These are phyloP conservation scores for Asterophora lycoperdoides DNA, from an alignment of 768 basidiomycete species.

Conservation along the genomic window DNA sequence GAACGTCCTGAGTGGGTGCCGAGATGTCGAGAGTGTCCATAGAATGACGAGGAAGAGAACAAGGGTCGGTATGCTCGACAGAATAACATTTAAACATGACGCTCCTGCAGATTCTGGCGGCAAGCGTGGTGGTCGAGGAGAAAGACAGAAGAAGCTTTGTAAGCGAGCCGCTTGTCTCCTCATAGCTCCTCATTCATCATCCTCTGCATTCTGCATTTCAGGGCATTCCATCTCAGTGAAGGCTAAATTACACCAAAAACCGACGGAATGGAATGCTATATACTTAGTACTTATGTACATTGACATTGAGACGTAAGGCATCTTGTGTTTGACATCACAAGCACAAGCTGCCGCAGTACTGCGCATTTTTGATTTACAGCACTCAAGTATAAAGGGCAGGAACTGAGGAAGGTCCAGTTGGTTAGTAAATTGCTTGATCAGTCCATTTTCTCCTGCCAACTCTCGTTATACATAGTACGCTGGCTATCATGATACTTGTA, in stretches of 20 bases:
- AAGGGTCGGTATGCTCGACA: slow-evolving; percentile 9
- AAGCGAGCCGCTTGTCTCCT: slow-evolving; percentile 1
- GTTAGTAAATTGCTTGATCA: background rate
- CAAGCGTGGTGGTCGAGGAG: slow-evolving; percentile 1
- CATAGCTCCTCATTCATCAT: background rate
- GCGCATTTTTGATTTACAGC: slow-evolving; percentile 2
- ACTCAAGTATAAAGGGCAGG: background rate
- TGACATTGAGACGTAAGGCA: too few relatives aligned
- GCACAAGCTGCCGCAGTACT: slow-evolving; percentile 2
- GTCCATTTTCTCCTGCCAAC: background rate
- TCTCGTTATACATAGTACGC: background rate
- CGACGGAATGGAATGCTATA: too few relatives aligned
- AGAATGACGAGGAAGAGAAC: background rate
- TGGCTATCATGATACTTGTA: slow-evolving; percentile 6
- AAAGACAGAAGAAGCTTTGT: slow-evolving; percentile 6
- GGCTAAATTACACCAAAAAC: too few relatives aligned
- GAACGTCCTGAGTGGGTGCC: slow-evolving; percentile 9
- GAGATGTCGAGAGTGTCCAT: slow-evolving; percentile 1
- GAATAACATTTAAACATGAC: slow-evolving; percentile 19
- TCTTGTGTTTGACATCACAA: background rate
- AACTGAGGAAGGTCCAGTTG: background rate
- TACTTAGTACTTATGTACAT: too few relatives aligned
- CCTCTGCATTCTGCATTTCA: too few relatives aligned
- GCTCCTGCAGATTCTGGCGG: slow-evolving; percentile 4
- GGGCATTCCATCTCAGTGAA: too few relatives aligned